Conservation (phyloP, 176 grass and related monocot species). For the Phyllostachys edulis region DNA sequence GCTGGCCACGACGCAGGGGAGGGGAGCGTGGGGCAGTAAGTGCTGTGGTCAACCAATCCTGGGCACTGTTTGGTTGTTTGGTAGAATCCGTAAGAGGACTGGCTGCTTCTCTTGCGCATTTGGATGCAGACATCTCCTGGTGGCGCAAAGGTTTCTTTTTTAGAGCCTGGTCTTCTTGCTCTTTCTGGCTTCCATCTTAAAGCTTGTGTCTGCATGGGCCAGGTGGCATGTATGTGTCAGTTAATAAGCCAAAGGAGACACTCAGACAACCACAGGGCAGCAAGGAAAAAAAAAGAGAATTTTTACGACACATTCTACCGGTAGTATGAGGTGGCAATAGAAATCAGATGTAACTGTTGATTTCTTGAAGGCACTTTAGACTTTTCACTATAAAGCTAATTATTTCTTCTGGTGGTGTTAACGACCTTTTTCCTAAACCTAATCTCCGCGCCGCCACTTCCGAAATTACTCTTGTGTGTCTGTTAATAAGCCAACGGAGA, state of each 20-base stretch:
- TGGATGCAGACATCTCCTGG: conserved; percentile 38
- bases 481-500: no score
- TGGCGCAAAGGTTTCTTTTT: conserved; percentile 44
- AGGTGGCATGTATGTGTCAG: conserved; percentile 21
- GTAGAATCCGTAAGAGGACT: conserved; percentile 55
- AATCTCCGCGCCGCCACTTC: no score
- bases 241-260: conserved; percentile 4
- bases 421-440: no score
- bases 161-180: conserved; percentile 11
- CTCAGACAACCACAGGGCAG: background rate
- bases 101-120: conserved; percentile 39
- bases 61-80: conserved; percentile 28
- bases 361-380: no score
- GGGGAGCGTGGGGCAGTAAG: conserved; percentile 29
- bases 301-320: no score
- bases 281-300: background rate
- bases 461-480: no score
- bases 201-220: background rate
- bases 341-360: no score
- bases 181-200: conserved; percentile 7
- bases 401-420: no score
- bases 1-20: conserved; percentile 25
- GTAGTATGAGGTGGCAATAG: no score
- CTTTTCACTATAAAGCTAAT: no score
- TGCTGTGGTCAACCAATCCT: conserved; percentile 60